Conservation (phyloP, 306 rosid species). For the Morella rubra region DNA sequence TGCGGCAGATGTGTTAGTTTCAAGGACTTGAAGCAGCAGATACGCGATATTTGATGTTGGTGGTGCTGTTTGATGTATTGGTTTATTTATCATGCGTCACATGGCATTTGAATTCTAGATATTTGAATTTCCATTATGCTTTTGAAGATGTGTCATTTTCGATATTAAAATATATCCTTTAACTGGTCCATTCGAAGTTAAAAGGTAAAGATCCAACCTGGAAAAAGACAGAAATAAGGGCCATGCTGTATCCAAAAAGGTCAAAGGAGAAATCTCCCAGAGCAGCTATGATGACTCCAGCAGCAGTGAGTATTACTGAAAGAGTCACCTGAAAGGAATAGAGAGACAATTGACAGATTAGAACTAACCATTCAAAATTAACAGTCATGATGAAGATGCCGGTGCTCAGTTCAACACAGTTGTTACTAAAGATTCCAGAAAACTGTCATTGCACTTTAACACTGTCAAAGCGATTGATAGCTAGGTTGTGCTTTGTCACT, state of each 20-base stretch:
- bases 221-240: conserved; percentile 85
- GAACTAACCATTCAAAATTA: conserved; percentile 25
- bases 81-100: too few relatives aligned
- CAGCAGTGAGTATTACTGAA: conserved; percentile 78
- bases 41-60: not conserved
- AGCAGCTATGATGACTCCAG: conserved; percentile 86
- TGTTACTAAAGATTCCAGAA: conserved; percentile 9
- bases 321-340: conserved; percentile 68
- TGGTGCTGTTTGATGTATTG: not conserved
- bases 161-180: not conserved
- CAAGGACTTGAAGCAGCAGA: not conserved
- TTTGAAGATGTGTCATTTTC: too few relatives aligned
- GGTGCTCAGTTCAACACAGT: conserved; percentile 12
- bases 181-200: not conserved
- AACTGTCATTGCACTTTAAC: conserved; percentile 14
- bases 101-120: too few relatives aligned
- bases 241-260: conserved; percentile 88
- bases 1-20: not conserved
- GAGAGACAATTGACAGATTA: conserved; percentile 1
- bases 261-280: conserved; percentile 93
- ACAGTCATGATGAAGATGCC: conserved; percentile 11
- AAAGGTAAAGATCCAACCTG: conserved; percentile 54
- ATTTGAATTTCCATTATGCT: too few relatives aligned
- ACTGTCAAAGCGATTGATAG: conserved; percentile 11
- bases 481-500: conserved; percentile 17